Conservation (phyloP, 2,329 filamentous ascomycete species). For the Colletotrichum viniferum region DNA sequence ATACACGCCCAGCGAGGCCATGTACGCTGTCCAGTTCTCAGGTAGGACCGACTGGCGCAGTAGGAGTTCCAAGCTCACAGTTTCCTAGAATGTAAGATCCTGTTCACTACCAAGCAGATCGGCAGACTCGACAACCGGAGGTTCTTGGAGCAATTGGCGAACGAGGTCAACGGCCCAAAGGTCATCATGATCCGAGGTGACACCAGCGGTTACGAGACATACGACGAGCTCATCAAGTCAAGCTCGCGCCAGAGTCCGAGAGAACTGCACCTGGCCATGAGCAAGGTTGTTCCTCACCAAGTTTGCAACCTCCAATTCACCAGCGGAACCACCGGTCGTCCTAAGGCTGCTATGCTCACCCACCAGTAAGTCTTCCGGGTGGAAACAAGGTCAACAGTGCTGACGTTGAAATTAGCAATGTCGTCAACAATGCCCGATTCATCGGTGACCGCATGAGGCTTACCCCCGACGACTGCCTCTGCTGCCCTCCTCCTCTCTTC, state of each 20-base stretch:
- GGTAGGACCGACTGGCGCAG: conserved; percentile 43
- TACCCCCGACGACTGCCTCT: conserved; percentile 69
- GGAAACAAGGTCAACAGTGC: not conserved
- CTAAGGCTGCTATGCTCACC: conserved; percentile 77
- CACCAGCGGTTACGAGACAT: conserved; percentile 60
- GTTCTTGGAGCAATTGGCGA: conserved; percentile 59
- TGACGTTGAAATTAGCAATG: conserved; percentile 45
- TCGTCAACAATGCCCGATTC: conserved; percentile 71
- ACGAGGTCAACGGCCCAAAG: conserved; percentile 48
- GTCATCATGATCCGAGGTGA: conserved; percentile 67
- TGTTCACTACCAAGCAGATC: conserved; percentile 75
- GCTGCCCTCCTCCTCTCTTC: conserved; percentile 84
- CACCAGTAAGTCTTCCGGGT: conserved; percentile 57
- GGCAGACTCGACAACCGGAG: conserved; percentile 67
- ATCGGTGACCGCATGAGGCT: conserved; percentile 78
- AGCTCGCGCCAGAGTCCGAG: conserved; percentile 54
- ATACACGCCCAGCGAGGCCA: conserved; percentile 75
- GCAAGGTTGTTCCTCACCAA: conserved; percentile 64
- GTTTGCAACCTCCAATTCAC: conserved; percentile 79
- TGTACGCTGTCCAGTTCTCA: conserved; percentile 73
- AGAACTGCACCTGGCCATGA: conserved; percentile 56
- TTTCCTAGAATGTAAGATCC: conserved; percentile 67
- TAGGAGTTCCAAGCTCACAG: not conserved
- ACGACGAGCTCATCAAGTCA: conserved; percentile 59
- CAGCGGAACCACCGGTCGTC: conserved; percentile 74